Base-by-base conservation (phyloP, 192 early-diverging fungal species). In the Phlyctochytrium bullatum region DNA sequence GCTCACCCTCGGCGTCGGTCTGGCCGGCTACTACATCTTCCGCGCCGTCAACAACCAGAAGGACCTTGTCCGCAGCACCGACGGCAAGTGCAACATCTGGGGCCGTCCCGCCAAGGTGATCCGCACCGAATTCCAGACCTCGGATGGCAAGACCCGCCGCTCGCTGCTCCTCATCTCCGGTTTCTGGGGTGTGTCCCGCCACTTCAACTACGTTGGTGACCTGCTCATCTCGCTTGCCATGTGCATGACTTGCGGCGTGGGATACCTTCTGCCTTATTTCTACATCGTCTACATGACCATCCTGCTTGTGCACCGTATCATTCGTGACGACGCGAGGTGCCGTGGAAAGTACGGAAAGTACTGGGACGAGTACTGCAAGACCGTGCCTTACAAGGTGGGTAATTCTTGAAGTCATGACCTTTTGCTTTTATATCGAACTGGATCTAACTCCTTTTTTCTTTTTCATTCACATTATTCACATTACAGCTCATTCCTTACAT, bases 181-280 rank as follows among this genome's bases (percentile, higher is more conserved):
- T 3, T 92, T 81, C 82, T 92, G 91, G 91, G 91, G 91, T 36
- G 69, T 91, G 56, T 87, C 89, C n/a, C 80, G 89, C 57, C 91
- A 92, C 81, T 90, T 90, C 73, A 92, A 92, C 79, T 92, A 92
- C 78, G 80, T 90, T 17, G 91, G 89, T 34, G 91, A 92, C 61
- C 74, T 92, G 28, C 62, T 88, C 62, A 88, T 91, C 62, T 88
- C 84, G 6, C 68, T 83, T 34, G 88, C 89, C 50, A 84, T 88
- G 78, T 92, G 91, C 74, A 73, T 89, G 71, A 78, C 88, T 54
- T 92, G 91, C 73, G 87, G 86, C 2, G 76, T 83, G 60, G 71
- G 79, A 47, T 76, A 89, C 70, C 53, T 90, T 31, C 68, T 89
- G 52, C 89, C 89, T 27, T 88, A 92, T 78, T 92, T 92, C 76